Conservation (phyloP, 2,329 filamentous ascomycete genomes). For the Sarocladiaceae sp. region DNA sequence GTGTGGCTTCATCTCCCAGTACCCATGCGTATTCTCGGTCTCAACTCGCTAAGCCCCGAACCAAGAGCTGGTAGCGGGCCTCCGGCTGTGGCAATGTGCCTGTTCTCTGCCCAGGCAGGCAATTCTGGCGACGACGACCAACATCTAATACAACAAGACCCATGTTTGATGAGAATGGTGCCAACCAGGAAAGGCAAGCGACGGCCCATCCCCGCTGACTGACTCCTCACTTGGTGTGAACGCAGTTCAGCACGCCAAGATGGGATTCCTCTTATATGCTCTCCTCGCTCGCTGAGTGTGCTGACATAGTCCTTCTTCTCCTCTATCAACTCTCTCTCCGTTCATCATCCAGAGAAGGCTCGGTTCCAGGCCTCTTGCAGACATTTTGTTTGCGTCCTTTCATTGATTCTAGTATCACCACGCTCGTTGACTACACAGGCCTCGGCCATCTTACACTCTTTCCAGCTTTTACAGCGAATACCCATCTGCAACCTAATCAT, state of each 20-base stretch:
- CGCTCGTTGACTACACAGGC: slow-evolving; percentile 25
- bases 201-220: not conserved
- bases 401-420: slow-evolving; percentile 28
- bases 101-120: no score
- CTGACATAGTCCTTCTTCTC: slow-evolving; percentile 17
- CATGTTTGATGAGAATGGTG: not conserved
- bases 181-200: not conserved
- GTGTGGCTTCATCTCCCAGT: no score
- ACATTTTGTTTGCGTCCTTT: slow-evolving; percentile 36
- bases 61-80: not conserved
- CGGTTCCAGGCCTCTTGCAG: slow-evolving; percentile 27
- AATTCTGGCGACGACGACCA: not conserved
- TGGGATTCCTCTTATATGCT: not conserved
- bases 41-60: not conserved
- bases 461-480: slow-evolving; percentile 14
- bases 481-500: slow-evolving; percentile 21
- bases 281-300: not conserved
- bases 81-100: no score
- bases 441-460: slow-evolving; percentile 30
- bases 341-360: slow-evolving; percentile 23
- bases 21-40: no score
- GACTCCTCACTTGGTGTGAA: no score
- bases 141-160: not conserved
- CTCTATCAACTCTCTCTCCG: slow-evolving; percentile 20
- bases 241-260: not conserved